Evolutionary conservation across 805 yeast genomes (phyloP).

Genomic region (Allodekkera sacchari): DNA sequence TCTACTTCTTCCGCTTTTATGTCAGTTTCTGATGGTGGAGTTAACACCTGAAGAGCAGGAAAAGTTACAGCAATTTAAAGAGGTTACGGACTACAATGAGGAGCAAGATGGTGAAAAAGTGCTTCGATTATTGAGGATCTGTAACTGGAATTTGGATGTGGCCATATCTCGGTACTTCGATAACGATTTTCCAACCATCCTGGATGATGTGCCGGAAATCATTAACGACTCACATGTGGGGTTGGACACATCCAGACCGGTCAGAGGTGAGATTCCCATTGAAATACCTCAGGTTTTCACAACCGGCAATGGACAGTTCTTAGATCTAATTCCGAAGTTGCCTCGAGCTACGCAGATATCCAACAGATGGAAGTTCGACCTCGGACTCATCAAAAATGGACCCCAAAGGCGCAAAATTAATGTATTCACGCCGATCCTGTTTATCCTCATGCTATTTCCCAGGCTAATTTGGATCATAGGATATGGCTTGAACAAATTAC

Average conservation of each 20-base stretch:
- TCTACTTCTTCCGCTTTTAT: too few relatives aligned
- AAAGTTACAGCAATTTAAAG: conserved; percentile 39
- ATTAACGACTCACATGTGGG: too few relatives aligned
- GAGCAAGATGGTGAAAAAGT: conserved; percentile 40
- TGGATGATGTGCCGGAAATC: conserved; percentile 12
- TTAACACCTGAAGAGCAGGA: conserved; percentile 31
- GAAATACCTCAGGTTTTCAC: too few relatives aligned
- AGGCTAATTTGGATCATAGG: conserved; percentile 36
- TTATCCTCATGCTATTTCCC: conserved; percentile 50
- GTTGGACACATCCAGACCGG: too few relatives aligned
- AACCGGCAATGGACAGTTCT: neutral
- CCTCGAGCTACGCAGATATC: conserved; percentile 29
- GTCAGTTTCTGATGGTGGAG: conserved; percentile 12
- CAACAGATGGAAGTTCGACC: conserved; percentile 28
- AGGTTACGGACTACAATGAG: conserved; percentile 37
- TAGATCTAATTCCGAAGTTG: conserved; percentile 22
- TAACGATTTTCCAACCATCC: conserved; percentile 32
- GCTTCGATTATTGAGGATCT: conserved; percentile 36
- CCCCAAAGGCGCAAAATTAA: conserved; percentile 2
- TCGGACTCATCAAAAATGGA: conserved; percentile 16
- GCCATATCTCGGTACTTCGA: conserved; percentile 59
- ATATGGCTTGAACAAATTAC: conserved; percentile 27
- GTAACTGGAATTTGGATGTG: conserved; percentile 54
- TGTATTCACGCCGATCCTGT: conserved; percentile 32
- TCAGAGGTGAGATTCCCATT: too few relatives aligned